Base-by-base conservation (phyloP, 2,329 filamentous ascomycete genomes). In the Coniochaeta sp. region DNA sequence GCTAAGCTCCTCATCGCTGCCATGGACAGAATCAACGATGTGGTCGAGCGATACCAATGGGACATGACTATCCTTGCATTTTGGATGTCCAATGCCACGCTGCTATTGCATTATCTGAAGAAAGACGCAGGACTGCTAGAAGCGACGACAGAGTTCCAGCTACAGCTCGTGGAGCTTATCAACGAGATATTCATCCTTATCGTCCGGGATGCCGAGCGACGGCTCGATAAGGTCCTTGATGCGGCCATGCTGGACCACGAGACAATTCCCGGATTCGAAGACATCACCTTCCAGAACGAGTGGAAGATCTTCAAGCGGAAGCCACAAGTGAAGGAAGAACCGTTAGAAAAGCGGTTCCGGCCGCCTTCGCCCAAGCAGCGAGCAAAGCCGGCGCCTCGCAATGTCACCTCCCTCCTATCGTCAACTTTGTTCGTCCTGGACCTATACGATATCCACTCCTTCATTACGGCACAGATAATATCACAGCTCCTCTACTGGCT, bases 51-150 rank as follows among this genome's bases (percentile, higher is more conserved):
- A 62, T 88, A 93, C 70, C 95, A 99, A 71, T 98, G 95, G 95
- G 95, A 99, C 71, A 99, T 99, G 95, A 99, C 95, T 0, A 96
- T 99, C 65, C 79, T 99, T 40, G 95, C 95, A 2, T 99, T 99
- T 71, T 99, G 95, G 95, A 92, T 97, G 69, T 98, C 95, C 1
- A 99, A 99, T 72, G 92, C 91, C 9, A 99, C 95, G 0, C 77
- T 99, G 42, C 78, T 99, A n/a, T 79, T 98, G 58, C 93, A 99
- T 73, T 99, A 99, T 71, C 79, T 99, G 59, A 97, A 96, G 72
- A 99, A 99, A 74, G 95, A 99, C 67, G 77, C 83, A 6, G 93
- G 91, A 0, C 77, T 98, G 19, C 83, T 93, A 7, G 84, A 88
- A 69, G 88, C 89, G 9, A 98, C 93, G 0, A 84, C 87, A 0